Conservation (phyloP, 2,329 filamentous ascomycete genomes). For the Raffaelea albimanens region DNA sequence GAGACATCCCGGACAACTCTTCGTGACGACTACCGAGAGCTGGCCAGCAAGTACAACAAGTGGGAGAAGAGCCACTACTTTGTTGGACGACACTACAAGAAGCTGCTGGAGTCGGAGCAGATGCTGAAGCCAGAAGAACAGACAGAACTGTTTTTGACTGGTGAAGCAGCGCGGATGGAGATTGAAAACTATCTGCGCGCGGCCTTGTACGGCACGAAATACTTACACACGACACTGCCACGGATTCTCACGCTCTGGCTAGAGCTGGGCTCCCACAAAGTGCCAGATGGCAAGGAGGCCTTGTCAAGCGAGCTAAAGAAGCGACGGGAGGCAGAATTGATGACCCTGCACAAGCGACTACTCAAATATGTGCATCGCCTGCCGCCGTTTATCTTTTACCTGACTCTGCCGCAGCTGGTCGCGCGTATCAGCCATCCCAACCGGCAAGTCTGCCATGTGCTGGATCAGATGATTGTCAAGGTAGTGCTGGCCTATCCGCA, state of each 20-base stretch:
- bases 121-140: constrained; percentile 67
- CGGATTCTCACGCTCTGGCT: constrained; percentile 90
- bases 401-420: constrained; percentile 81
- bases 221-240: constrained; percentile 88
- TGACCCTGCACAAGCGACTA: constrained; percentile 62
- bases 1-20: constrained; percentile 80
- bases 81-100: constrained; percentile 93
- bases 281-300: constrained; percentile 44
- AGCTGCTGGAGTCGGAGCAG: constrained; percentile 84
- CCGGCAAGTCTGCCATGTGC: constrained; percentile 61
- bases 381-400: constrained; percentile 71
- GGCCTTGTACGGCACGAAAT: constrained; percentile 82
- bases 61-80: constrained; percentile 99
- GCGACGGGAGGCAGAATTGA: constrained; percentile 55
- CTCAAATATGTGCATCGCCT: constrained; percentile 68
- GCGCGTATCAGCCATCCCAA: constrained; percentile 91
- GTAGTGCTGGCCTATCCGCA: constrained; percentile 83
- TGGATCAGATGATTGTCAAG: constrained; percentile 73
- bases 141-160: constrained; percentile 64
- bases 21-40: constrained; percentile 72
- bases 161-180: constrained; percentile 78
- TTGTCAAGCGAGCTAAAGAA: constrained; percentile 42
- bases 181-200: constrained; percentile 91
- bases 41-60: constrained; percentile 56
- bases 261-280: constrained; percentile 69